These are phyloP conservation scores for Cladosporium halotolerans DNA, from an alignment of 2,329 filamentous ascomycete species.

Conservation along the genomic window DNA sequence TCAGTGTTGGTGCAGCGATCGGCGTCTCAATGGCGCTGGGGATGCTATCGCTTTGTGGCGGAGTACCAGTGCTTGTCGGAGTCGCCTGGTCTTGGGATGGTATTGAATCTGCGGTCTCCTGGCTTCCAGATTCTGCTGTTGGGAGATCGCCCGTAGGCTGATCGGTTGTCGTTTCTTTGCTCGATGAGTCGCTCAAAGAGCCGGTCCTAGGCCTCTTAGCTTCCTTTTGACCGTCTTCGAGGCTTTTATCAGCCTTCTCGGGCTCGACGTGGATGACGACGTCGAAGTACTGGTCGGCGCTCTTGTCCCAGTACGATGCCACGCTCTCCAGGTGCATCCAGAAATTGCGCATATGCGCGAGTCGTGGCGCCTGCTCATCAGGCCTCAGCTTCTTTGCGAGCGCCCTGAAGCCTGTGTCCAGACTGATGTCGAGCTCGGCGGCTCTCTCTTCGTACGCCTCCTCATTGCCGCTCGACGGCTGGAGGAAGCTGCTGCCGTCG, in stretches of 20 bases:
- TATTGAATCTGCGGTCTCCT: no score
- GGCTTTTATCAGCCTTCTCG: background rate
- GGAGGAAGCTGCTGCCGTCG: slow-evolving; percentile 33
- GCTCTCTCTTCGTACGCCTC: slow-evolving; percentile 44
- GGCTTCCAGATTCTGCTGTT: no score
- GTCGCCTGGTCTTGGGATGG: no score
- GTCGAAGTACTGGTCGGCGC: slow-evolving; percentile 49
- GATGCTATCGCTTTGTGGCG: background rate
- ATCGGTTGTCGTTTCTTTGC: no score
- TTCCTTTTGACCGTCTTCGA: slow-evolving; percentile 15
- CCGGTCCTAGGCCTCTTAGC: slow-evolving; percentile 18
- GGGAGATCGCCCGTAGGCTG: no score
- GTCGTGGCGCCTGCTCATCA: slow-evolving; percentile 41
- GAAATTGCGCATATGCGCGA: slow-evolving; percentile 55
- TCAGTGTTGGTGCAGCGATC: background rate
- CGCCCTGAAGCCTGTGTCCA: slow-evolving; percentile 53
- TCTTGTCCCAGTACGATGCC: slow-evolving; percentile 58
- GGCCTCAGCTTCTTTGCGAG: slow-evolving; percentile 45
- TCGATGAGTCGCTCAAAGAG: no score
- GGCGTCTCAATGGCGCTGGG: no score
- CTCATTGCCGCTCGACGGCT: slow-evolving; percentile 32
- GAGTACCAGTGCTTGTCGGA: background rate
- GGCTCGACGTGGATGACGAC: slow-evolving; percentile 16
- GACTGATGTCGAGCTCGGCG: slow-evolving; percentile 48
- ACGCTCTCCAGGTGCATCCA: slow-evolving; percentile 54